Evolutionary conservation across 495 filamentous ascomycete species (phyloP).

Genomic region (Geoglossum glabrum): DNA sequence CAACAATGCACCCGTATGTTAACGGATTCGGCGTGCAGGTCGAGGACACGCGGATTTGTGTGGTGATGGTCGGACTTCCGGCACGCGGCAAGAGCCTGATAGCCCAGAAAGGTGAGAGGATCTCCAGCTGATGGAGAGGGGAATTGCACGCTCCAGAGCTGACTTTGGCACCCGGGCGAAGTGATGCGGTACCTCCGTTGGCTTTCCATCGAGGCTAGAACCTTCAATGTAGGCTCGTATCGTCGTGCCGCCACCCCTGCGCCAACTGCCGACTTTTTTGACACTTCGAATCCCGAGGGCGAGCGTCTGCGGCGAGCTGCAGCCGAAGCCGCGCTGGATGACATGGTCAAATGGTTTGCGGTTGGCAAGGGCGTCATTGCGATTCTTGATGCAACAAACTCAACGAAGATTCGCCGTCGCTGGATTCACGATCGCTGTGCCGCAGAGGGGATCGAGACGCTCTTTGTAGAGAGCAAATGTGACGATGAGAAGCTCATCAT

Average conservation of each 20-base stretch:
- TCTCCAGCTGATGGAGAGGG: background rate
- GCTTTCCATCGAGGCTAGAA: constrained; percentile 79
- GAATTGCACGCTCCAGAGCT: background rate
- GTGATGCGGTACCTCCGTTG: constrained; percentile 89
- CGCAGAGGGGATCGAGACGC: constrained; percentile 58
- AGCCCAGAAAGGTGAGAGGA: constrained; percentile 67
- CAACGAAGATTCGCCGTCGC: constrained; percentile 64
- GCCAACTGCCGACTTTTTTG: constrained; percentile 82
- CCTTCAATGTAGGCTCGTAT: constrained; percentile 94
- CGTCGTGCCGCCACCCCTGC: constrained; percentile 71
- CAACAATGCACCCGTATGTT: background rate
- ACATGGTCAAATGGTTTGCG: constrained; percentile 85
- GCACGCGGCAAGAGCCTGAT: constrained; percentile 93
- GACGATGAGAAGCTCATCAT: constrained; percentile 89
- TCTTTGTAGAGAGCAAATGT: constrained; percentile 92
- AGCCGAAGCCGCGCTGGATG: constrained; percentile 68
- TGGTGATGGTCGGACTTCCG: constrained; percentile 96
- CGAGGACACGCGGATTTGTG: constrained; percentile 86
- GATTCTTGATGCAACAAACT: constrained; percentile 90
- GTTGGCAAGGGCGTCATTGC: constrained; percentile 56
- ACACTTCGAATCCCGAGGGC: constrained; percentile 66
- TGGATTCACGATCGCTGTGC: constrained; percentile 72
- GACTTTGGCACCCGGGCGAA: constrained; percentile 16
- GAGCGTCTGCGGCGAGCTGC: constrained; percentile 74
- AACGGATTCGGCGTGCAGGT: constrained; percentile 39